Percentiles rank a stretch among this genome's conserved stretches.
Evolutionary conservation across 2,329 filamentous ascomycete species (phyloP).

Genomic region (Dendrostoma leiphaemia): DNA sequence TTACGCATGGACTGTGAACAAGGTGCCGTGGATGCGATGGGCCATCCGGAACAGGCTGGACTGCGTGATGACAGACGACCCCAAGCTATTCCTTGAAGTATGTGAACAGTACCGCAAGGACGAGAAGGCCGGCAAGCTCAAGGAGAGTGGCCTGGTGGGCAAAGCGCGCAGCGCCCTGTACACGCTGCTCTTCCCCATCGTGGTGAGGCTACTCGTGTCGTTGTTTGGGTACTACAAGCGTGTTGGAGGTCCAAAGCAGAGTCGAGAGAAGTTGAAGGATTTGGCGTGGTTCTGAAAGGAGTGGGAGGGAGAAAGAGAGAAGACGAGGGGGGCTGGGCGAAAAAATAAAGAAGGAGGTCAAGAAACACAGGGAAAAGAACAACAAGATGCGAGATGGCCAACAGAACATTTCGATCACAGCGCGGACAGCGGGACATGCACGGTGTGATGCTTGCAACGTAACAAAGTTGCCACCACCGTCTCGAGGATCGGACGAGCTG

Average conservation of each 20-base stretch:
- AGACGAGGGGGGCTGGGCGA: neutral
- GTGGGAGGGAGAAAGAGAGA: neutral
- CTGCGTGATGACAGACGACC: constrained; percentile 85
- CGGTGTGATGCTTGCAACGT: too few relatives aligned
- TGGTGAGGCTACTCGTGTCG: neutral
- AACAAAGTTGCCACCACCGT: too few relatives aligned
- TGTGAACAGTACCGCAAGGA: constrained; percentile 37
- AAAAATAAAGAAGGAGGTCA: too few relatives aligned
- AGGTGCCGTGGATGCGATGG: constrained; percentile 78
- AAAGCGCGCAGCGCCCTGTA: neutral
- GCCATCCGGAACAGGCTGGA: constrained; percentile 64
- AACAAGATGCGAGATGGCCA: too few relatives aligned
- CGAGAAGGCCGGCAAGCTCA: neutral
- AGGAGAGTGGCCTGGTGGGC: neutral
- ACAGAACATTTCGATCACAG: too few relatives aligned
- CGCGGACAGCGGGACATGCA: too few relatives aligned
- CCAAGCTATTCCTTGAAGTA: constrained; percentile 63
- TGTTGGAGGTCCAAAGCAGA: constrained; percentile 10
- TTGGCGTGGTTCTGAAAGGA: neutral
- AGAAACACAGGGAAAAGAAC: too few relatives aligned
- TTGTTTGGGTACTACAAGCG: neutral
- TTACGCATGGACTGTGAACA: constrained; percentile 86
- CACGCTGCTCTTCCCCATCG: neutral
- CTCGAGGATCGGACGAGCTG: too few relatives aligned
- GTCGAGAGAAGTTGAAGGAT: constrained; percentile 6